A percentile compares a stretch with the other conserved stretches of the same genome.
Evolutionary conservation across 2,329 filamentous ascomycete species (phyloP).

Genomic region (Fusarium incarnatum): DNA sequence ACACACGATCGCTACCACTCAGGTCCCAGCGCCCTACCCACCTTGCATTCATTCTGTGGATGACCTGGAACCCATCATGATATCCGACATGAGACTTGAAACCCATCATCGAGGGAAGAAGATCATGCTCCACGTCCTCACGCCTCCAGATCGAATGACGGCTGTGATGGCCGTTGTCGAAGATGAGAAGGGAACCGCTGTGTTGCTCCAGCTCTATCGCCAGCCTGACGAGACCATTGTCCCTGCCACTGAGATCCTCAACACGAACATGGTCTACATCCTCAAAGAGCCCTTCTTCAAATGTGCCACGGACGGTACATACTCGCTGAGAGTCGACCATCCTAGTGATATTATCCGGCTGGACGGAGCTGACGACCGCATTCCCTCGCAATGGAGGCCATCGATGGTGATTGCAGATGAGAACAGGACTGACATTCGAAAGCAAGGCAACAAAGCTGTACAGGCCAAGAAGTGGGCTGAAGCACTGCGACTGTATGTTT

Average conservation of each 20-base stretch:
- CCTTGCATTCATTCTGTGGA: background rate
- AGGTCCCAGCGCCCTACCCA: conserved; percentile 1
- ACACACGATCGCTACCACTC: background rate
- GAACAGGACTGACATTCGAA: background rate
- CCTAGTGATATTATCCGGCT: conserved; percentile 60
- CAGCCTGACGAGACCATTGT: conserved; percentile 54
- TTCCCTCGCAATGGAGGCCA: conserved; percentile 55
- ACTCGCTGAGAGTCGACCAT: conserved; percentile 64
- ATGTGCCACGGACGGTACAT: conserved; percentile 51
- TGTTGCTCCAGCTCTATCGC: conserved; percentile 56
- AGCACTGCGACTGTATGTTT: conserved; percentile 51
- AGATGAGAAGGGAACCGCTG: conserved; percentile 52
- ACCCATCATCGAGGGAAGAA: conserved; percentile 36
- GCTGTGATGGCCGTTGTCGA: conserved; percentile 51
- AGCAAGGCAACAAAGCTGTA: conserved; percentile 52
- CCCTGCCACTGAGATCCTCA: conserved; percentile 51
- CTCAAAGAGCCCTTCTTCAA: conserved; percentile 68
- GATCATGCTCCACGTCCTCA: conserved; percentile 36
- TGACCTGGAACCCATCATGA: background rate
- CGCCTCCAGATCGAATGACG: conserved; percentile 28
- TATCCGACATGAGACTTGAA: conserved; percentile 21
- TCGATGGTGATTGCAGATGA: background rate
- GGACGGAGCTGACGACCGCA: conserved; percentile 48
- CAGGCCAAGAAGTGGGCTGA: conserved; percentile 42
- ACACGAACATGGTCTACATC: conserved; percentile 48